Evolutionary conservation across 2,329 filamentous ascomycete genomes (phyloP).

Genomic region (Sporothrix humicola): DNA sequence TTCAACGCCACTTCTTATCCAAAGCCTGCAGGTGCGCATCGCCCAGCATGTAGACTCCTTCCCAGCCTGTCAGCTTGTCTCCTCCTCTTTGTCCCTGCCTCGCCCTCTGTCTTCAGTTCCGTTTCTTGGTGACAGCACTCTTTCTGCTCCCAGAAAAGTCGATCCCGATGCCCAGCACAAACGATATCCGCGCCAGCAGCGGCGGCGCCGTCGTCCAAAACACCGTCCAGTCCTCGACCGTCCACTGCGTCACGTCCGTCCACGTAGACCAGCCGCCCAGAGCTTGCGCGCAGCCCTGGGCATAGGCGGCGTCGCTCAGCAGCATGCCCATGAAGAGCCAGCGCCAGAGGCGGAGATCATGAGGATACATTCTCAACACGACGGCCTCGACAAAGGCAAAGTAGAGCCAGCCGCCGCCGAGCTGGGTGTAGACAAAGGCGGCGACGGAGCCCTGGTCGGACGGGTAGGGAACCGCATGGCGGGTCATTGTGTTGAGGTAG

Average conservation of each 20-base stretch:
- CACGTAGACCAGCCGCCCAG: constrained; percentile 46
- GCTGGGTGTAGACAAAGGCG: constrained; percentile 44
- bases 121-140: background rate
- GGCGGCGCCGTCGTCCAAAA: constrained; percentile 42
- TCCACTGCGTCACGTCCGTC: constrained; percentile 41
- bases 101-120: background rate
- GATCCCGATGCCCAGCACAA: constrained; percentile 44
- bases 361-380: constrained; percentile 43
- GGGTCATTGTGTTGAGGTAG: constrained; percentile 45
- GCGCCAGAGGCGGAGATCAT: constrained; percentile 47
- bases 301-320: constrained; percentile 45
- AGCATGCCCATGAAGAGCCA: constrained; percentile 47
- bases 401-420: constrained; percentile 45
- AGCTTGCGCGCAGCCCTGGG: constrained; percentile 44
- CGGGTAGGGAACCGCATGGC: constrained; percentile 35
- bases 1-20: background rate
- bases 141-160: background rate
- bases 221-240: constrained; percentile 42
- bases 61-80: background rate
- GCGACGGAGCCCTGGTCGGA: constrained; percentile 35
- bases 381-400: constrained; percentile 49
- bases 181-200: constrained; percentile 42
- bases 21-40: background rate
- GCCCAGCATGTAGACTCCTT: background rate
- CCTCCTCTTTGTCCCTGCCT: too few species aligned